Evolutionary conservation across 2,329 filamentous ascomycete species (phyloP).

Genomic region (Pseudogymnoascus sp.): DNA sequence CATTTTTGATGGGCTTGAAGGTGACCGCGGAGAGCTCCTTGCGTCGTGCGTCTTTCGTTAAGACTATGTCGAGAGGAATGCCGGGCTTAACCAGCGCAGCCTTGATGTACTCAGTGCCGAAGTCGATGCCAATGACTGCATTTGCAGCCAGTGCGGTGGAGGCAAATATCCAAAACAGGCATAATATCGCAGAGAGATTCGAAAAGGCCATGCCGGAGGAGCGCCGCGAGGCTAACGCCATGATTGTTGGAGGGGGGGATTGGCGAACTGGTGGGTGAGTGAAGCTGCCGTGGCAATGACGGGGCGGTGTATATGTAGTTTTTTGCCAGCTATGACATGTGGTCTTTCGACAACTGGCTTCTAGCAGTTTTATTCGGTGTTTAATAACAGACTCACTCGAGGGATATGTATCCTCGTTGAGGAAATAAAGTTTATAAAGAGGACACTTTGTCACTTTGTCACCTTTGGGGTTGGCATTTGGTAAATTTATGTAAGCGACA

Average conservation of each 20-base stretch:
- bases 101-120: constrained; percentile 96
- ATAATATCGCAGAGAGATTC: constrained; percentile 23
- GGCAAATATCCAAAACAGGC: constrained; percentile 27
- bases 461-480: constrained; percentile 8
- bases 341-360: constrained; percentile 8
- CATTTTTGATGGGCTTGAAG: constrained; percentile 77
- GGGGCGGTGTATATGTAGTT: constrained; percentile 1
- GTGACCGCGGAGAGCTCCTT: constrained; percentile 89
- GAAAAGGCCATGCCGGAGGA: constrained; percentile 12
- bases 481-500: constrained; percentile 8
- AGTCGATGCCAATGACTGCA: constrained; percentile 83
- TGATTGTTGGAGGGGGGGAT: constrained; percentile 5
- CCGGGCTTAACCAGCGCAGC: constrained; percentile 92
- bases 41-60: constrained; percentile 94
- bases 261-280: constrained; percentile 4
- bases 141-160: constrained; percentile 36
- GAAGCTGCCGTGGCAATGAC: constrained; percentile 5
- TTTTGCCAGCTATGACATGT: constrained; percentile 5
- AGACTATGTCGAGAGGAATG: constrained; percentile 92
- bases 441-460: constrained; percentile 8
- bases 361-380: constrained; percentile 1
- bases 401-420: constrained; percentile 7
- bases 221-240: constrained; percentile 2
- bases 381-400: neutral
- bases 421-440: constrained; percentile 8